These are phyloP conservation scores for Phytophthora crassamura DNA, from an alignment of 352 stramenopile genomes.

Conservation along the genomic window DNA sequence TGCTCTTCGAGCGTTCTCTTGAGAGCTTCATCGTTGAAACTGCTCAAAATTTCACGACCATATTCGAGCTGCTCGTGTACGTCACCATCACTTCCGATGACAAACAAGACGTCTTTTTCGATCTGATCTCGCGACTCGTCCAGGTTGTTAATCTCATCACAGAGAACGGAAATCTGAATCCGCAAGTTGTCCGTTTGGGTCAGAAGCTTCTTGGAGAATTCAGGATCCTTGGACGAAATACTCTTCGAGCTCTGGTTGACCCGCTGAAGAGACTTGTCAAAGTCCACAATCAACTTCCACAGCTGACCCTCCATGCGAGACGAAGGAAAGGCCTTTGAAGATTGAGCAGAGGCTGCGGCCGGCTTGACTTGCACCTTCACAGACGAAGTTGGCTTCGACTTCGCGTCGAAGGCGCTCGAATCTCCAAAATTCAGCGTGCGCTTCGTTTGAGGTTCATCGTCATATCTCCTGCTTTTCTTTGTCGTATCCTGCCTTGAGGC, in stretches of 20 bases:
- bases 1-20: conserved; percentile 74
- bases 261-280: conserved; percentile 64
- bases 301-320: conserved; percentile 65
- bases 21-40: conserved; percentile 68
- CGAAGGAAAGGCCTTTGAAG: conserved; percentile 33
- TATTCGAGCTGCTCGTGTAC: conserved; percentile 83
- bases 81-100: conserved; percentile 80
- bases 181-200: conserved; percentile 46
- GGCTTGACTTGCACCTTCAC: conserved; percentile 15
- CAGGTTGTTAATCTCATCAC: conserved; percentile 58
- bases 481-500: conserved; percentile 17
- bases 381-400: conserved; percentile 11
- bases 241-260: conserved; percentile 50
- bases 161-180: conserved; percentile 45
- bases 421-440: conserved; percentile 46
- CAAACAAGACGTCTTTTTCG: conserved; percentile 76
- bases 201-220: conserved; percentile 37
- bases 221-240: conserved; percentile 48
- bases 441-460: conserved; percentile 28
- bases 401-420: conserved; percentile 17
- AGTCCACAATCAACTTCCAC: conserved; percentile 78
- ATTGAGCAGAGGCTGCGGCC: background rate
- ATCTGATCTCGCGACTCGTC: conserved; percentile 66
- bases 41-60: conserved; percentile 68
- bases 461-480: conserved; percentile 9